Evolutionary conservation across 495 filamentous ascomycete genomes (phyloP).

Genomic region (Staphylotrichum longicolle): DNA sequence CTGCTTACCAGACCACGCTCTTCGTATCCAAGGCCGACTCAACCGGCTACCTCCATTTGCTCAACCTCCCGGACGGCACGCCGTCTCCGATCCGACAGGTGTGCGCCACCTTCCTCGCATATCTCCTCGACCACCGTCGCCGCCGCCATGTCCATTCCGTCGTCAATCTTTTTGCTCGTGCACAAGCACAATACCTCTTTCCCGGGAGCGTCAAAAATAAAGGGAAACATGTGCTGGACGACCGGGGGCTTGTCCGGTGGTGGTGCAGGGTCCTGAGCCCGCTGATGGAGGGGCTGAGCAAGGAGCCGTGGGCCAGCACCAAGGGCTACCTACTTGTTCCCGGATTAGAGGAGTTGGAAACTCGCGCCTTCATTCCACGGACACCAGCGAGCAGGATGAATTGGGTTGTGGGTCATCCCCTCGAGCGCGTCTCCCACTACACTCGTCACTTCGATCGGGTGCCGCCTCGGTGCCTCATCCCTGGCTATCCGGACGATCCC

Average conservation of each 20-base stretch:
- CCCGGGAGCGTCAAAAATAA: slow-evolving; percentile 82
- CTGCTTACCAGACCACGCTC: slow-evolving; percentile 73
- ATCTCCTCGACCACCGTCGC: slow-evolving; percentile 64
- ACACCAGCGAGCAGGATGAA: slow-evolving; percentile 44
- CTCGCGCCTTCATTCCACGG: slow-evolving; percentile 55
- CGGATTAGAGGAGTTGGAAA: slow-evolving; percentile 76
- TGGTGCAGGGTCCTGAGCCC: slow-evolving; percentile 89
- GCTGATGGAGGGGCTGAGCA: slow-evolving; percentile 50
- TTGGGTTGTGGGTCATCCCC: slow-evolving; percentile 57
- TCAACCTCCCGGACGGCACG: slow-evolving; percentile 56
- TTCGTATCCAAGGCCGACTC: slow-evolving; percentile 98
- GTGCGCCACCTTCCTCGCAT: slow-evolving; percentile 69
- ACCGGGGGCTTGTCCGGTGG: slow-evolving; percentile 86
- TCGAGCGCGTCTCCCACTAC: slow-evolving; percentile 61
- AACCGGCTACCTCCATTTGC: slow-evolving; percentile 75
- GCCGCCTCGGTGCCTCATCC: slow-evolving; percentile 82
- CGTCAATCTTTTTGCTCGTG: slow-evolving; percentile 86
- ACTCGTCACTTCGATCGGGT: slow-evolving; percentile 57
- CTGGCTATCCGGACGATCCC: slow-evolving; percentile 91
- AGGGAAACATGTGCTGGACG: slow-evolving; percentile 90
- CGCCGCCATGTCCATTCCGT: slow-evolving; percentile 69
- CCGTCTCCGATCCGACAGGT: slow-evolving; percentile 72
- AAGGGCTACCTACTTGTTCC: slow-evolving; percentile 84
- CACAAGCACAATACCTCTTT: slow-evolving; percentile 93
- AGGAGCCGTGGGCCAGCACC: slow-evolving; percentile 38